A percentile compares a stretch with the other conserved stretches of the same genome.
These are phyloP conservation scores for Gossypium herbaceum DNA, from an alignment of 345 rosid genomes.

Conservation along the genomic window DNA sequence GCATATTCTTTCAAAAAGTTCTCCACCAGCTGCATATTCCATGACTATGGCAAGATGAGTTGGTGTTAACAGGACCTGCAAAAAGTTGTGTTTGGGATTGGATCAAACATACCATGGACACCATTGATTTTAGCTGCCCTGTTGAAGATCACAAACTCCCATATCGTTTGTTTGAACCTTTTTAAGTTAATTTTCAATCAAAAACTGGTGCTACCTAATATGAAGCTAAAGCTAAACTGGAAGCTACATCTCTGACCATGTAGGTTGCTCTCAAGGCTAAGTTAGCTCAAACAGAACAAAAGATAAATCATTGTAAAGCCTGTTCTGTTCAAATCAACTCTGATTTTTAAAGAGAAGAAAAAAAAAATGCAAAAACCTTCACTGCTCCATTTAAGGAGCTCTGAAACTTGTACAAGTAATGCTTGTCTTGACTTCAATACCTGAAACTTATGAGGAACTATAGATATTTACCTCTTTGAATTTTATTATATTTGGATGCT, in stretches of 20 bases:
- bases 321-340: constrained; percentile 2
- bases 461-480: constrained; percentile 60
- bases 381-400: neutral
- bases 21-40: constrained; percentile 95
- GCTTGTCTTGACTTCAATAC: neutral
- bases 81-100: neutral
- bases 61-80: neutral
- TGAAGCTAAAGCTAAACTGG: neutral
- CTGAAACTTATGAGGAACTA: neutral
- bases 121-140: too few relatives aligned
- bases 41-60: constrained; percentile 70
- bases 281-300: constrained; percentile 7
- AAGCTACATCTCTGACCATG: too few relatives aligned
- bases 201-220: neutral
- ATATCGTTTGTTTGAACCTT: neutral
- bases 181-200: neutral
- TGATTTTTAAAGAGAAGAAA: neutral
- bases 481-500: constrained; percentile 82
- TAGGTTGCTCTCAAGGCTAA: too few relatives aligned
- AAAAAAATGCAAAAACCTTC: neutral
- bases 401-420: neutral
- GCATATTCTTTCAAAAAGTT: constrained; percentile 76
- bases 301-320: neutral
- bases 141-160: neutral
- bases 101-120: too few relatives aligned